phyloP scores from a whole-genome alignment of 345 rosid species.

The Reutealis trisperma region DNA sequence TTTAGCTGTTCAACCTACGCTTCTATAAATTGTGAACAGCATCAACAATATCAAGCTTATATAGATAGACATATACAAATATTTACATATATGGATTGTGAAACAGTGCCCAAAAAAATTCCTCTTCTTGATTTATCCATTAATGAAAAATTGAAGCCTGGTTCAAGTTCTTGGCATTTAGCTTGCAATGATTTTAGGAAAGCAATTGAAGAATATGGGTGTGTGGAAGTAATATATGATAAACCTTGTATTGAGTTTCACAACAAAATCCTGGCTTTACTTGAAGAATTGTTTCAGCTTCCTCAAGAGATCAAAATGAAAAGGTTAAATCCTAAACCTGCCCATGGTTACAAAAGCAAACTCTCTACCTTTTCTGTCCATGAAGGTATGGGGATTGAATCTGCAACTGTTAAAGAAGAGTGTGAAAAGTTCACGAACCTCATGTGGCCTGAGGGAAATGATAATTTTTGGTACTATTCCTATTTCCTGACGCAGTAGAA shows the following conservation, averaged over 20 bases:
- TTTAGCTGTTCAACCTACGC: too few species aligned
- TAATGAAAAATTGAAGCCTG: conserved; percentile 37
- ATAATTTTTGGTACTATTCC: conserved; percentile 32
- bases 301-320: conserved; percentile 38
- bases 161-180: conserved; percentile 42
- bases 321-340: conserved; percentile 34
- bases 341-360: conserved; percentile 41
- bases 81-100: conserved; percentile 22
- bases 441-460: conserved; percentile 50
- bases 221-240: conserved; percentile 42
- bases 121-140: conserved; percentile 36
- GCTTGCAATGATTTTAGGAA: conserved; percentile 37
- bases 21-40: too few species aligned
- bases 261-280: conserved; percentile 6
- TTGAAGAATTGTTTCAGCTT: conserved; percentile 37
- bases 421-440: conserved; percentile 35
- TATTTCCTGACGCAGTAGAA: not conserved
- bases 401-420: conserved; percentile 26
- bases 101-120: conserved; percentile 16
- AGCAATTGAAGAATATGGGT: conserved; percentile 59
- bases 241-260: conserved; percentile 27
- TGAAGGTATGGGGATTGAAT: conserved; percentile 42
- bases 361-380: conserved; percentile 31
- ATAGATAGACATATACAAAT: too few species aligned
- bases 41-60: too few species aligned